Evolutionary conservation across 805 yeast genomes (phyloP).

Genomic region (Starmerella stigmatis): DNA sequence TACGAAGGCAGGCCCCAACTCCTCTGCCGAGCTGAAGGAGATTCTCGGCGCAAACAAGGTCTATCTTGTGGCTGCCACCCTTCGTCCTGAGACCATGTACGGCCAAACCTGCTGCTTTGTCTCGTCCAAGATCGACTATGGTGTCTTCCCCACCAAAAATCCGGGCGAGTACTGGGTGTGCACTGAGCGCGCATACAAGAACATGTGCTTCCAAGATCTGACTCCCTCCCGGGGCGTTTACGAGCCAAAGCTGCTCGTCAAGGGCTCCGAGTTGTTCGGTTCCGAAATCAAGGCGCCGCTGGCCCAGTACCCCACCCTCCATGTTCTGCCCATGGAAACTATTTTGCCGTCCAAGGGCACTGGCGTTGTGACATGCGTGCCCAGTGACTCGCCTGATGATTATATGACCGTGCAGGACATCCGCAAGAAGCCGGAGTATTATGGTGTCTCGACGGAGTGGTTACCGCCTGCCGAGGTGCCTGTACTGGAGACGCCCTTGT

Average conservation of each 20-base stretch:
- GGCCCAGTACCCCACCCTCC: conserved; percentile 54
- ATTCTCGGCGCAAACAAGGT: conserved; percentile 50
- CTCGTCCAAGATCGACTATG: conserved; percentile 86
- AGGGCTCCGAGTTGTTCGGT: conserved; percentile 72
- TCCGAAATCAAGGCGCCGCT: conserved; percentile 79
- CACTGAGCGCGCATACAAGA: conserved; percentile 92
- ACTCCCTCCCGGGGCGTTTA: conserved; percentile 81
- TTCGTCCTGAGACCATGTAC: conserved; percentile 98
- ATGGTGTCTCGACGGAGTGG: conserved; percentile 79
- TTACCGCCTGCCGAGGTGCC: conserved; percentile 39
- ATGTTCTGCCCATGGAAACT: conserved; percentile 95
- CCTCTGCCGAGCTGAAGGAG: conserved; percentile 37
- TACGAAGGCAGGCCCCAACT: conserved; percentile 36
- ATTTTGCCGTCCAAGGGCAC: conserved; percentile 93
- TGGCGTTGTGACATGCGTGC: conserved; percentile 98
- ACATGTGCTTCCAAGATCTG: conserved; percentile 90
- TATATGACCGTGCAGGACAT: conserved; percentile 76
- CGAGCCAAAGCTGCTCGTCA: conserved; percentile 46
- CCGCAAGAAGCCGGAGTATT: conserved; percentile 80
- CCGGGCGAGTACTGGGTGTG: conserved; percentile 64
- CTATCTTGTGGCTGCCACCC: conserved; percentile 86
- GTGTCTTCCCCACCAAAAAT: conserved; percentile 76
- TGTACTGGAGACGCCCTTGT: conserved; percentile 67
- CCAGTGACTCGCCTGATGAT: conserved; percentile 98
- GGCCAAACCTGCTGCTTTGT: conserved; percentile 98